Base-by-base conservation (phyloP, 1,139 yeast species). In the Kodamaea alishanica region DNA sequence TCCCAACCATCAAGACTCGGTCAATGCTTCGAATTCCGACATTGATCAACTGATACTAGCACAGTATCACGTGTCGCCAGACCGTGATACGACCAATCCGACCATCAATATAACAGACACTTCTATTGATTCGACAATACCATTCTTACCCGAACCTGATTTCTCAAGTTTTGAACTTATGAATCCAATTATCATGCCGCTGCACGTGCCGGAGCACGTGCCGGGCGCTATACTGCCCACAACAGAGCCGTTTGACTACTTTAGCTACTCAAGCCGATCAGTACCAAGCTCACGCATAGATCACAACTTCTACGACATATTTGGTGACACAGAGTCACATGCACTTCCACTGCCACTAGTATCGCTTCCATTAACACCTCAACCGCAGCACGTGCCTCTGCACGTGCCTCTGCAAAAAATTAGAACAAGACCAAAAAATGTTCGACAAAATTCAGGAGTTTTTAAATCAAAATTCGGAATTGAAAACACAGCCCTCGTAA, bases 281-380 rank as follows among this genome's bases (percentile, higher is more conserved):
- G 41, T 38, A 5, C 49, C 49, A 6, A 35, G 41, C 28, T 43
- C 44, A 31, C 33, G 47, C 9, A 46, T 46, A 23, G 50, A 46
- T 28, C 32, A 35, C 22, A 40, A 39, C 30, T 35, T 35, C 25
- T 15, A 15, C 20, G 20, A 15, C 20, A 4, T 15, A 4, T 15
- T 15, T 15, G 20, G 20, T 15, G 20, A 15, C 20, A 4, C 4
- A 3, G 31, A 25, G 5, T 29, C 28, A 6, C 26, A 30, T n/a
- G 33, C 32, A 12, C 33, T 34, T n/a, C 37, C 37, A 6, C 26
- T 28, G 25, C 37, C 37, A 7, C 24, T 29, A 12, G 29, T 33
- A 10, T 26, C 35, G 12, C 35, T 33, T n/a, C 35, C 35, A 10
- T 20, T 33, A 7, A 33, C 35, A 9, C 35, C 35, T 6, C 31